Conservation (phyloP, 2,329 filamentous ascomycete species). For the Cryphonectria radicalis region DNA sequence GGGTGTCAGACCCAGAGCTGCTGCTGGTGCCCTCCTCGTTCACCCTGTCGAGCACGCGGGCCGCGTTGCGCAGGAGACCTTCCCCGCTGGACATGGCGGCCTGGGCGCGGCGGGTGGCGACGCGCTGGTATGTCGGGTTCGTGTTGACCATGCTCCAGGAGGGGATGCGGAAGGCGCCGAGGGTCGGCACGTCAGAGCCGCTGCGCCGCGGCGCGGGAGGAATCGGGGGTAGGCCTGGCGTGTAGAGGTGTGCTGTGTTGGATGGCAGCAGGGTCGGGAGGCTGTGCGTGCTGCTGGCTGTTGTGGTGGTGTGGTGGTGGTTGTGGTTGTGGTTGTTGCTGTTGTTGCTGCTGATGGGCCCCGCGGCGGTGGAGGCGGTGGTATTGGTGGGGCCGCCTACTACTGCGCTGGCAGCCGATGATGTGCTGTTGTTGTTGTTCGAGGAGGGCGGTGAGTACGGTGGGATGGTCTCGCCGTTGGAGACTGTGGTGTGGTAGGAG, state of each 20-base stretch:
- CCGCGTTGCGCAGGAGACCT: constrained; percentile 37
- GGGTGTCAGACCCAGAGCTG: constrained; percentile 15
- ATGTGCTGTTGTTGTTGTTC: constrained; percentile 6
- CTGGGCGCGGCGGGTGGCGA: constrained; percentile 63
- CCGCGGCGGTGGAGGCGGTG: constrained; percentile 22
- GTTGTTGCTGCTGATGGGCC: constrained; percentile 5
- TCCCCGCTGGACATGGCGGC: constrained; percentile 41
- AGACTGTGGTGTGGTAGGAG: constrained; percentile 60
- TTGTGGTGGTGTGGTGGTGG: background rate
- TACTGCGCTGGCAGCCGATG: constrained; percentile 28
- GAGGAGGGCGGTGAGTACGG: constrained; percentile 51
- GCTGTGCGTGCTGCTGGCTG: constrained; percentile 21
- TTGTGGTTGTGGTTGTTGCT: background rate
- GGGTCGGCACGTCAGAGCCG: constrained; percentile 45
- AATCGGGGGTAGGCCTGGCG: constrained; percentile 55
- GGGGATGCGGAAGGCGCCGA: constrained; percentile 60
- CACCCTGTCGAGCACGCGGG: constrained; percentile 41
- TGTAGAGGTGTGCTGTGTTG: constrained; percentile 42
- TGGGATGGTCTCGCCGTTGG: constrained; percentile 53
- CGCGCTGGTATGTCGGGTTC: constrained; percentile 64
- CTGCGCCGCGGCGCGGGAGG: constrained; percentile 40
- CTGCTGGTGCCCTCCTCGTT: constrained; percentile 38
- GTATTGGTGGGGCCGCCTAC: constrained; percentile 21
- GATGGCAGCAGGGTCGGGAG: constrained; percentile 35
- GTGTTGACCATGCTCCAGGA: constrained; percentile 61